Evolutionary conservation across 768 basidiomycete species (phyloP), one percentile per base, ranked within the genome.

Genomic region (Amanita muscaria): DNA sequence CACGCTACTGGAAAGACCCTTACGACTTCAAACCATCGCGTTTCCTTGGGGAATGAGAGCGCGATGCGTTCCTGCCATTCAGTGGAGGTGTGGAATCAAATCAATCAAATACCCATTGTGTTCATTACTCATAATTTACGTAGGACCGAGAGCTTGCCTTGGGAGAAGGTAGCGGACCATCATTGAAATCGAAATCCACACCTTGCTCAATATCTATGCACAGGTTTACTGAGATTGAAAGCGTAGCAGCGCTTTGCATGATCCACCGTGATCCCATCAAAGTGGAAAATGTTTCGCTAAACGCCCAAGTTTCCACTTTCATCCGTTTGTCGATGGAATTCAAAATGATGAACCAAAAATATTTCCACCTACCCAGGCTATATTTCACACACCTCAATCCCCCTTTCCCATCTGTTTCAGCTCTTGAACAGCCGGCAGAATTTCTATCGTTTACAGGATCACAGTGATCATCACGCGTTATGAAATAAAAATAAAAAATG

Each of bases 1-100:
- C 76, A 21, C 66, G 67, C 27, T 77, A 77, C 53, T 79, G 77
- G 76, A 57, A 70, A 40, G 66, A 77, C 34, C 76, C 77, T 3
- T 49, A 70, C 23, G 51, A 51, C 6, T 79, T 77, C 57, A 64
- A 63, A 31, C 62, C 63, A 19, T 62, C 64, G 21, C 65, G 76
- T 5, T 77, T 77, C 61, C 56, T 76, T n/a, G 64, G 63, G 27
- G 69, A 76, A 37, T 79, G 72, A 68, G 66, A 70, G 16, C 63
- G 67, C 27, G 75, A 77, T 51, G 77, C 76, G 0, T 77, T 76
- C 52, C 30, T 74, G 21, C 73, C 76, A 3, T 77, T 77, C 53
- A 73, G 69, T 43, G 61, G 56, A 35, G 73, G 73, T 62, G 42
- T 44, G 58, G 48, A n/a, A 41, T 16, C n/a, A 9, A 6, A 31